A percentile compares a stretch with the other conserved stretches of the same genome.
phyloP scores from a whole-genome alignment of 2,329 filamentous ascomycete genomes.

The Pezicula neosporulosa region DNA sequence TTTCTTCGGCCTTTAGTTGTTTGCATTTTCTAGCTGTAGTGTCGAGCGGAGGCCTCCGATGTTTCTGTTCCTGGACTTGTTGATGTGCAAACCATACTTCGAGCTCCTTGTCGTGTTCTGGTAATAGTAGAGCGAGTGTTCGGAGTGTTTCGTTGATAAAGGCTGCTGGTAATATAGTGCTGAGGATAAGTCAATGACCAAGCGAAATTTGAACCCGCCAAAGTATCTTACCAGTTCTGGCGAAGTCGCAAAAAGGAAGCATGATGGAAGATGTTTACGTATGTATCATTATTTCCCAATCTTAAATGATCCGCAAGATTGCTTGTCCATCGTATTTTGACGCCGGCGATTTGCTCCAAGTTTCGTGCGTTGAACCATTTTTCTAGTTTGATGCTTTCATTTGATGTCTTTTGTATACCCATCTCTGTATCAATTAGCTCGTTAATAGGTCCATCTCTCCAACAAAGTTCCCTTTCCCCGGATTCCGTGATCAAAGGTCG shows the following conservation, averaged over 20 bases:
- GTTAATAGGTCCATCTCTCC: too few species aligned
- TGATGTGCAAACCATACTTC: conserved; percentile 22
- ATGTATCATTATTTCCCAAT: conserved; percentile 33
- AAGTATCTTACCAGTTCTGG: background rate
- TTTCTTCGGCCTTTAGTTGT: conserved; percentile 28
- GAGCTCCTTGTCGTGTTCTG: conserved; percentile 21
- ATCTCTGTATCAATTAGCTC: too few species aligned
- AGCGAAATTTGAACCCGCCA: background rate
- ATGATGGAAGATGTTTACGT: conserved; percentile 36
- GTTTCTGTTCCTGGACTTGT: conserved; percentile 8
- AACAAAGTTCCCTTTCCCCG: too few species aligned
- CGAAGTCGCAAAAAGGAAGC: conserved; percentile 32
- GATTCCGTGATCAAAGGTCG: too few species aligned
- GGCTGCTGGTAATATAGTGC: too few species aligned
- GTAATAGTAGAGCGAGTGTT: conserved; percentile 35
- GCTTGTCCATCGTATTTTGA: conserved; percentile 22
- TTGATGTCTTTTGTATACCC: too few species aligned
- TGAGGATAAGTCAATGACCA: background rate
- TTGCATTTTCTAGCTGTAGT: conserved; percentile 23
- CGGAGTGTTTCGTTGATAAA: conserved; percentile 34
- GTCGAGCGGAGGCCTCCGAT: conserved; percentile 23
- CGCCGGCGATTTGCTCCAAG: background rate
- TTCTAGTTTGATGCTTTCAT: background rate
- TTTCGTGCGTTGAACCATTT: background rate
- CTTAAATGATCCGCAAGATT: conserved; percentile 38